These are phyloP conservation scores for Paraglomus brasilianum DNA, from an alignment of 192 early-diverging fungal genomes.

Conservation along the genomic window DNA sequence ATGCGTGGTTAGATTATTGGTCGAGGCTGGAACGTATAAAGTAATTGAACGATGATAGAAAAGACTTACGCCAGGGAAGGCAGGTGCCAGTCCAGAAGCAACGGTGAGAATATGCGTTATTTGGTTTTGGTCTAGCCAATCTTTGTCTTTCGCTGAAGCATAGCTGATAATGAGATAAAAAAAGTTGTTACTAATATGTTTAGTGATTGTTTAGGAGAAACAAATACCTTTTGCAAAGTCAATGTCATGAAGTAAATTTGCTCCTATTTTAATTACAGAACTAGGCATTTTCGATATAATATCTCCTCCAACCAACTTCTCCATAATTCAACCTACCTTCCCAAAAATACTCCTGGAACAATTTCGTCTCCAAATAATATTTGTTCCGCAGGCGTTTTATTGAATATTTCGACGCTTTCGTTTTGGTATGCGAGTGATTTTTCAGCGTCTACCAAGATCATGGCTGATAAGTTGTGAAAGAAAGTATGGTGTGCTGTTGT, in stretches of 20 bases:
- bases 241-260: not conserved
- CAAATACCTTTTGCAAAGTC: not conserved
- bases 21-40: not conserved
- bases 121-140: conserved; percentile 12
- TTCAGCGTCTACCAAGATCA: too few relatives aligned
- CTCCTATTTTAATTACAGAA: too few relatives aligned
- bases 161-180: not conserved
- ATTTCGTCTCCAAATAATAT: not conserved
- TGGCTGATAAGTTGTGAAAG: too few relatives aligned
- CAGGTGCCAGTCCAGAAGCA: not conserved
- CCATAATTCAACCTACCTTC: not conserved
- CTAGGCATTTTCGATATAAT: too few relatives aligned
- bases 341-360: conserved; percentile 14
- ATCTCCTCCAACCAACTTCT: too few relatives aligned
- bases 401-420: too few relatives aligned
- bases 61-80: conserved; percentile 12
- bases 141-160: conserved; percentile 19
- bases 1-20: not conserved
- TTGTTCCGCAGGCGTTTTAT: too few relatives aligned
- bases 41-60: not conserved
- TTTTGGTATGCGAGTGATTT: too few relatives aligned
- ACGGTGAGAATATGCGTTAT: conserved; percentile 27
- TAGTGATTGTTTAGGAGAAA: not conserved
- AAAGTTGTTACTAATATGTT: not conserved
- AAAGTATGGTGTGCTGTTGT: too few relatives aligned